Evolutionary conservation across 257 asterid species (phyloP), one percentile per base, ranked within the genome.

Genomic region (Gentiana dahurica): DNA sequence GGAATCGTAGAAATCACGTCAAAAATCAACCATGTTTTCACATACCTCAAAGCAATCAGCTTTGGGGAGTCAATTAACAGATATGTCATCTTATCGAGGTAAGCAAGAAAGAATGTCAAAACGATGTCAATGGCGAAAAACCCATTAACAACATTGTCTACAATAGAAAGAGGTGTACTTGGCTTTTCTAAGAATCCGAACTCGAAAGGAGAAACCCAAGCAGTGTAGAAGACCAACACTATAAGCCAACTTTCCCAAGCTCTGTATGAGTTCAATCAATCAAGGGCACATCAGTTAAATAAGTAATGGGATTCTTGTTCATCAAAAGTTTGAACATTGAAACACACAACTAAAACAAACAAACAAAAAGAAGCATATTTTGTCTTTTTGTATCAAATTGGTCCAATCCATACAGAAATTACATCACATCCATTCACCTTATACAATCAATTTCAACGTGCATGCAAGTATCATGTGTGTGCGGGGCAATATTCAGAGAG

Each of bases 151-250:
- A 83, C 60, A 51, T 86, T 81, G 75, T 85, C 95, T 3, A 76
- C 54, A 62, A 75, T 66, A 59, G 81, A 49, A 10, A 83, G 88
- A 51, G 69, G 39, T 33, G 75, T 60, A 4, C 2, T 47, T 1
- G 92, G 89, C 4, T 47, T 44, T 35, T 71, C 70, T 7, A 86
- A 75, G 81, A 86, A 89, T n/a, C 95, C 95, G 56, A 86, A 81
- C 53, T 89, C 94, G 61, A 74, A 83, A n/a, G 94, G 95, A 37
- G 80, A 79, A 57, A 75, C 84, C 97, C 97, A 89, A 52, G 94
- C 87, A 43, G 94, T 85, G 82, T 89, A 89, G 75, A 83, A 79
- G 44, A 89, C 95, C 51, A 89, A 68, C 15, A 78, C 48, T 15
- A 81, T 79, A 49, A 86, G 71, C 57, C 75, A 76, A 11, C 69